Conservation (phyloP, 768 basidiomycete genomes). For the Cantharellus anzutake region DNA sequence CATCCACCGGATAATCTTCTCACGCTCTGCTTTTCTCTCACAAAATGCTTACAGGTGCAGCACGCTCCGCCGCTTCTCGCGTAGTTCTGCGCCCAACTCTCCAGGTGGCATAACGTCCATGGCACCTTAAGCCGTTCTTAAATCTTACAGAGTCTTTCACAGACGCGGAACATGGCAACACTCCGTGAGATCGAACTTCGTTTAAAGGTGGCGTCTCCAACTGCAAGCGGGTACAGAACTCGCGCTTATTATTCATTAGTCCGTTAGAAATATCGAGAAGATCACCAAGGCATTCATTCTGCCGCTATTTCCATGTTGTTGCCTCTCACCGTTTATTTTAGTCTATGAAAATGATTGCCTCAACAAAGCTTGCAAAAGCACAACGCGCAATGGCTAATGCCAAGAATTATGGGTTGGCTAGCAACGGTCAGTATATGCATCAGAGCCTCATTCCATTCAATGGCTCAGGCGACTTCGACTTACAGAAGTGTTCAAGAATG, state of each 20-base stretch:
- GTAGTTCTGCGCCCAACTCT: no score
- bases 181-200: conserved; percentile 94
- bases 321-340: conserved; percentile 15
- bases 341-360: conserved; percentile 99
- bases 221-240: background rate
- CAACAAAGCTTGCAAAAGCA: conserved; percentile 88
- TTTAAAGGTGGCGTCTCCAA: conserved; percentile 29
- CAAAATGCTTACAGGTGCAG: no score
- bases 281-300: conserved; percentile 75
- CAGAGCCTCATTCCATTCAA: background rate
- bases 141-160: background rate
- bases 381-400: conserved; percentile 83
- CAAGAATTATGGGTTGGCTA: conserved; percentile 84
- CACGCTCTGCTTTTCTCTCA: no score
- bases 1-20: no score
- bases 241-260: conserved; percentile 23
- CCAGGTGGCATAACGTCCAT: no score
- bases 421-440: conserved; percentile 42
- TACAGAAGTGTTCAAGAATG: conserved; percentile 75
- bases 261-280: conserved; percentile 96
- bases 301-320: conserved; percentile 10
- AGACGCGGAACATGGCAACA: conserved; percentile 39
- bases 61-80: no score
- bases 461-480: background rate
- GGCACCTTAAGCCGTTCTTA: no score